Base-by-base conservation (phyloP, 805 yeast genomes). In the Candida morakotiae region DNA sequence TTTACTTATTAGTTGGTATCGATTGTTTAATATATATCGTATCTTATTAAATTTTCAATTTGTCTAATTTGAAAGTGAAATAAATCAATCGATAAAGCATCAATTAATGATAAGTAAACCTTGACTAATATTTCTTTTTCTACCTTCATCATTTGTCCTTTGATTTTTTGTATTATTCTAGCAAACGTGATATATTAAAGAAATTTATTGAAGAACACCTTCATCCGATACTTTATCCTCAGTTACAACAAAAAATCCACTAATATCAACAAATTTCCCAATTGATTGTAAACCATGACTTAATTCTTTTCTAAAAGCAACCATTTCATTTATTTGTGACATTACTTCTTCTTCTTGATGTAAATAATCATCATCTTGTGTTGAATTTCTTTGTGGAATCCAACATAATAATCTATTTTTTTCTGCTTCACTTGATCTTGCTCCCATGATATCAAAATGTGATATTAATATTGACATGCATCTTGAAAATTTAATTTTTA, bases 391-490 rank as follows among this genome's bases (percentile, higher is more conserved):
- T 39, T 65, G 73, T 61, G 56, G 75, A 44, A 75, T 59, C 71
- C 77, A 72, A 56, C 71, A 74, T 51, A 72, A 63, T 60, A 75
- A 67, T 49, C 74, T 69, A 48, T 72, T 67, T 56, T 71, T 70
- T 51, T 73, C 80, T 9, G 77, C 71, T 52, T 83, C 87, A 49
- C 79, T 82, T 1, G 96, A 84, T 52, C 98, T 74, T 0, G 97
- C 97, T 34, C 98, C 98, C 96, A 91, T 93, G 37, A 93, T 88
- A 62, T 93, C 98, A 53, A 93, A 93, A 62, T 93, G 98, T 0
- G 96, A 87, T 44, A 93, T 89, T 42, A 93, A 68, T 35, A 93
- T 67, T 2, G 97, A 81, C 88, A 93, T 87, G 60, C 97, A 88
- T 1, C 95, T 85, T 1, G 97, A 94, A 31, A 93, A 96, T 53